A percentile compares a stretch with the other conserved stretches of the same genome.
Conservation (phyloP, 2,329 filamentous ascomycete genomes). For the Massarina eburnea region DNA sequence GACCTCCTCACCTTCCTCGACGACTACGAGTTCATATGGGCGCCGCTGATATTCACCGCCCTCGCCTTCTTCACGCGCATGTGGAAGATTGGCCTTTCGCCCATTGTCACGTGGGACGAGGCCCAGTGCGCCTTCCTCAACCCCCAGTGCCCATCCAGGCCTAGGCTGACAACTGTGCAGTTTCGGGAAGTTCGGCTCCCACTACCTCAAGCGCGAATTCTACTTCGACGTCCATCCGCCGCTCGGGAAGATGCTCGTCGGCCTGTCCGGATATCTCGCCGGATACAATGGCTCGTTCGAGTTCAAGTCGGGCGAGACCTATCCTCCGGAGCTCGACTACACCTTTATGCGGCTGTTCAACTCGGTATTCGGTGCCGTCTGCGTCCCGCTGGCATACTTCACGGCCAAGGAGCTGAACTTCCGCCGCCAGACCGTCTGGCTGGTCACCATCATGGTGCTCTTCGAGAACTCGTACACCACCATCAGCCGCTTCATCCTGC, state of each 20-base stretch:
- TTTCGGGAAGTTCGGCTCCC: slow-evolving; percentile 97
- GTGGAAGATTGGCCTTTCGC: slow-evolving; percentile 68
- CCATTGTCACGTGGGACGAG: slow-evolving; percentile 76
- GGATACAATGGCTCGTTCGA: slow-evolving; percentile 99
- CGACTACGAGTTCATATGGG: slow-evolving; percentile 63
- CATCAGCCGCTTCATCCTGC: slow-evolving; percentile 95
- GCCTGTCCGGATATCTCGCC: slow-evolving; percentile 90
- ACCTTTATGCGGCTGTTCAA: slow-evolving; percentile 99
- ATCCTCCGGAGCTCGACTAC: slow-evolving; percentile 91
- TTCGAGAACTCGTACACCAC: slow-evolving; percentile 99
- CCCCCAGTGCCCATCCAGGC: slow-evolving; percentile 1
- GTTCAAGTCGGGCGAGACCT: slow-evolving; percentile 97
- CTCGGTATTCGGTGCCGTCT: slow-evolving; percentile 87
- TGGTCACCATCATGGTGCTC: slow-evolving; percentile 93
- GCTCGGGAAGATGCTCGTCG: slow-evolving; percentile 97
- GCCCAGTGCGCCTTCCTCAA: slow-evolving; percentile 60
- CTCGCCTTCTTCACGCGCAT: slow-evolving; percentile 67
- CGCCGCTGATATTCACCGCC: slow-evolving; percentile 64
- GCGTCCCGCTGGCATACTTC: slow-evolving; percentile 91
- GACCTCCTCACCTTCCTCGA: slow-evolving; percentile 65
- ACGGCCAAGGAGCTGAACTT: slow-evolving; percentile 91
- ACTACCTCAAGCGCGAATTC: slow-evolving; percentile 98
- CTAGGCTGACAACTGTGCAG: slow-evolving; percentile 48
- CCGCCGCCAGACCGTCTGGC: slow-evolving; percentile 84
- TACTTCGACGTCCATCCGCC: slow-evolving; percentile 98